Evolutionary conservation across 225 moss, liverwort and hornwort species (phyloP), one percentile per base, ranked within the genome.

Genomic region (Polytrichum formosum): DNA sequence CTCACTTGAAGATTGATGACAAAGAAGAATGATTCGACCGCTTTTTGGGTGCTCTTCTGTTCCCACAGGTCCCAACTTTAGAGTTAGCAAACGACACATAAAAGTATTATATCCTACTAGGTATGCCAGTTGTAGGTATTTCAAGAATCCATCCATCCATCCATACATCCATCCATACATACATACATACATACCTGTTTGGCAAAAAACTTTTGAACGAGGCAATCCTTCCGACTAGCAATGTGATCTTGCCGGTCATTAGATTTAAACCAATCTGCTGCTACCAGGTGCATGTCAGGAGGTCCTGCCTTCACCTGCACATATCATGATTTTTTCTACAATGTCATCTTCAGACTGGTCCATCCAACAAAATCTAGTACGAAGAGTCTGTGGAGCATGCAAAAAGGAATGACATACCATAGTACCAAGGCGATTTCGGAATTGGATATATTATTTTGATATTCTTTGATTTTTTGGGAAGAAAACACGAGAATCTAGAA

Each of bases 261-360:
- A 29, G 96, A 94, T 64, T 80, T 90, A 22, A 94, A 85, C 96
- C 96, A 97, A 75, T 97, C 96, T 56, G 89, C 93, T 58, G 94
- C 92, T 76, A 92, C 82, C 63, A 94, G 67, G 56, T 97, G 88
- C 96, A 97, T 92, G 75, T 84, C 73, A 27, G 92, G 89, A 25
- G 80, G 78, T 56, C 83, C 84, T 37, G 93, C 94, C 76, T 97
- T 92, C 37, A 92, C 83, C 95, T 95, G 74, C 58, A 67, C 65
- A 71, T 46, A 26, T 7, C 22, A 55, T 18, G 20, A 37, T 7
- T 20, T n/a, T 58, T 58, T 58, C 18, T 46, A 46, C 46, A 46
- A 46, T 46, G 16, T 21, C 18, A 22, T n/a, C 60, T 61, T 35
- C 26, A 21, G 60, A 26, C 26, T 21, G 5, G 6, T 61, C 16